Conservation (phyloP, 2,329 filamentous ascomycete species). For the Chaetomium strumarium region DNA sequence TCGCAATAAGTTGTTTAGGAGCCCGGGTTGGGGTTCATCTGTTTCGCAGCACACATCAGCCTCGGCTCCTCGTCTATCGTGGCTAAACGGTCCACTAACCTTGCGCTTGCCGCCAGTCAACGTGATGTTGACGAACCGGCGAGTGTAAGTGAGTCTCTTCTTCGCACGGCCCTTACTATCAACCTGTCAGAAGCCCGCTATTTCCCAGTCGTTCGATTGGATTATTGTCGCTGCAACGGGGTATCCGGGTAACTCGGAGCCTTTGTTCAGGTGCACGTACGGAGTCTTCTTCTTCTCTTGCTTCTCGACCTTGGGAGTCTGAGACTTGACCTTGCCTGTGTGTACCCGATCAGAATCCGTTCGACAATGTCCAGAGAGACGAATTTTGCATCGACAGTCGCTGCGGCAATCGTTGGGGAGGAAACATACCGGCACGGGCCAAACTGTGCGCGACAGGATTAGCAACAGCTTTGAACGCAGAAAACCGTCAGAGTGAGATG, state of each 20-base stretch:
- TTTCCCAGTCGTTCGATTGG: background rate
- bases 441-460: constrained; percentile 20
- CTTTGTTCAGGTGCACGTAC: constrained; percentile 17
- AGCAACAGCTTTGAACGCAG: constrained; percentile 6
- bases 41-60: constrained; percentile 3
- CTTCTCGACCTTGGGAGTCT: constrained; percentile 65
- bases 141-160: constrained; percentile 95
- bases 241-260: background rate
- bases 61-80: background rate
- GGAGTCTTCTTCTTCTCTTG: constrained; percentile 29
- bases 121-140: constrained; percentile 97
- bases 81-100: constrained; percentile 47
- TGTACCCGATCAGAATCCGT: constrained; percentile 14
- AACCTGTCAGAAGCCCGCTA: constrained; percentile 11
- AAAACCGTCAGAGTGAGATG: background rate
- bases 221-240: no score
- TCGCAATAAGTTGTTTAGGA: constrained; percentile 18
- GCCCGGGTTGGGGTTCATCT: constrained; percentile 30
- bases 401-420: background rate
- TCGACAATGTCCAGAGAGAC: background rate
- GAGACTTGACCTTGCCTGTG: constrained; percentile 91
- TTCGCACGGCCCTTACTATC: constrained; percentile 80
- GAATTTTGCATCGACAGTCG: constrained; percentile 9
- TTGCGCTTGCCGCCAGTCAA: constrained; percentile 97
- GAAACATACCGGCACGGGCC: constrained; percentile 27